Base-by-base conservation (phyloP, 1,139 yeast species). In the Kodamaea fungicola region DNA sequence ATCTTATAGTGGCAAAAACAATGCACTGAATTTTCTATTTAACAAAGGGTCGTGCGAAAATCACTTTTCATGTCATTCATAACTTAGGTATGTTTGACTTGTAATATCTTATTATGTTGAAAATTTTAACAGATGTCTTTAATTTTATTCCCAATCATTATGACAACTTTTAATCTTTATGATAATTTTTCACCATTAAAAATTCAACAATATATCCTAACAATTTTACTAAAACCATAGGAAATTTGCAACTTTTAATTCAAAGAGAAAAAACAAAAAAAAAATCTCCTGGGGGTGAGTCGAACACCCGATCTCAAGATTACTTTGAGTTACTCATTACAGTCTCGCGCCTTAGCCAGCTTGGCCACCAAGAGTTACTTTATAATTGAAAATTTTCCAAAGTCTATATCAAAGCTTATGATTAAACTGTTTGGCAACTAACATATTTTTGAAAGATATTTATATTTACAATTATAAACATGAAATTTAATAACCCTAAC, bases 271-370 rank as follows among this genome's bases (percentile, higher is more conserved):
- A 16, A 16, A 16, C 19, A 16, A 16, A 16, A 16, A 16, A 16
- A 16, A 16, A 59, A 47, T 80, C 85, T 79, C 85, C 80, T 74
- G 83, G 80, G 84, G 81, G 85, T 74, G 85, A 79, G 77, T 80
- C 84, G 86, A 80, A 80, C 86, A 74, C 85, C 82, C 84, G 86
- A 78, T 78, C 83, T 78, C 82, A 77, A 78, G 85, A 79, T 80
- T 53, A 67, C 81, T 64, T 54, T 62, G 62, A 56, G 57, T 45
- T 44, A 49, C 56, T 68, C 65, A 69, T 79, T 79, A 79, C 85
- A 79, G 85, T 78, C 85, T 78, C 80, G 80, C 83, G 83, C 83
- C 81, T 77, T 78, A 77, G 73, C 84, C 83, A 78, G 76, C 84
- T 78, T 75, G 80, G 84, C 84, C 78, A 78, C 80, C 82, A 71